Evolutionary conservation across 768 basidiomycete genomes (phyloP).

Genomic region (Lactarius deliciosus): DNA sequence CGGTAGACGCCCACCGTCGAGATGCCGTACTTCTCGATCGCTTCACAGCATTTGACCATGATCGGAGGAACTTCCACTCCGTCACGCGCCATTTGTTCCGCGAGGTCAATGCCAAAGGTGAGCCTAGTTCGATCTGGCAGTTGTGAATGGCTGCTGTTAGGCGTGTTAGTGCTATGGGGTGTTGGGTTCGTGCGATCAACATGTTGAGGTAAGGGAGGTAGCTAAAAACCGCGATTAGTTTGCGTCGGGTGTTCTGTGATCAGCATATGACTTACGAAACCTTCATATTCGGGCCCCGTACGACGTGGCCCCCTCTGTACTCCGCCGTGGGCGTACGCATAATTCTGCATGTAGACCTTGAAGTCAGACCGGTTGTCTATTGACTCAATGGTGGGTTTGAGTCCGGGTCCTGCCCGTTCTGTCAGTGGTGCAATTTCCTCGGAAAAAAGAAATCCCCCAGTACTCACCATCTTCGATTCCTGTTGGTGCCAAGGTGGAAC

Average conservation of each 20-base stretch:
- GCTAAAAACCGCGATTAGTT: slow-evolving; percentile 13
- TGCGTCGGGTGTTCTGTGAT: slow-evolving; percentile 6
- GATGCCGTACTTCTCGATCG: slow-evolving; percentile 90
- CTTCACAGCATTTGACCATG: slow-evolving; percentile 83
- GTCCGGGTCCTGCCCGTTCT: slow-evolving; percentile 53
- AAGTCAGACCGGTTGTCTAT: slow-evolving; percentile 97
- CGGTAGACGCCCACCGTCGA: slow-evolving; percentile 88
- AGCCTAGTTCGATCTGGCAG: slow-evolving; percentile 62
- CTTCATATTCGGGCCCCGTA: slow-evolving; percentile 88
- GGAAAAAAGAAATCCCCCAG: no score
- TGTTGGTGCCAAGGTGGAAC: slow-evolving; percentile 72
- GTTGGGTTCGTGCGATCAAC: slow-evolving; percentile 59
- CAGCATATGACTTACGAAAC: slow-evolving; percentile 71
- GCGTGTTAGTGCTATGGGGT: slow-evolving; percentile 42
- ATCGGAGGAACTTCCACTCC: slow-evolving; percentile 86
- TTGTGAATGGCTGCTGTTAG: slow-evolving; percentile 35
- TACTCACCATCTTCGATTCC: slow-evolving; percentile 59
- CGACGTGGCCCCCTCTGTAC: slow-evolving; percentile 71
- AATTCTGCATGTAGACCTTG: slow-evolving; percentile 96
- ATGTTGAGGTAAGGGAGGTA: slow-evolving; percentile 25
- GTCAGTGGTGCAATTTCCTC: background rate
- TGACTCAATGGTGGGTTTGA: slow-evolving; percentile 83
- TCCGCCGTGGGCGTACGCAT: slow-evolving; percentile 82
- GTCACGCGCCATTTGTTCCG: slow-evolving; percentile 92
- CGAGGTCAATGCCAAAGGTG: slow-evolving; percentile 92